These are phyloP conservation scores for Aspergillus brasiliensis DNA, from an alignment of 2,329 filamentous ascomycete genomes.

Conservation along the genomic window DNA sequence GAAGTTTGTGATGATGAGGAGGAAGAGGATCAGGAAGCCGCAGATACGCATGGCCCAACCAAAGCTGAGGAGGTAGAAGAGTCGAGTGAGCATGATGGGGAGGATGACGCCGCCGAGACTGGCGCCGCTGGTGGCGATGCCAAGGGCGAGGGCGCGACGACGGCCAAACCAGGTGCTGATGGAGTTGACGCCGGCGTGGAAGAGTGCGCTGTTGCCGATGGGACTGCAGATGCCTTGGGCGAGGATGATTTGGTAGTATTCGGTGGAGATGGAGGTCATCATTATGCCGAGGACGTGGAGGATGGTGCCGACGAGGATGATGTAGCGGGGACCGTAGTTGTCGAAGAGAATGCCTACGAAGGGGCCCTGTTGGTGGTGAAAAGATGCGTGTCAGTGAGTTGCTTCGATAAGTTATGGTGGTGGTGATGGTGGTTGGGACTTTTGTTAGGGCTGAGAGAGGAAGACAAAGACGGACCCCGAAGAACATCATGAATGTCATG, in stretches of 20 bases:
- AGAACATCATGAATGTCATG: slow-evolving; percentile 18
- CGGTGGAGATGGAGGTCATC: slow-evolving; percentile 55
- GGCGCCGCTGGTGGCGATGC: slow-evolving; percentile 56
- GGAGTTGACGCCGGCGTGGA: slow-evolving; percentile 44
- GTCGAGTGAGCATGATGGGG: slow-evolving; percentile 60
- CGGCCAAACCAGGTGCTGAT: slow-evolving; percentile 56
- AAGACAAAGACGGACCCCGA: slow-evolving; percentile 12
- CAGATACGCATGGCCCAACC: slow-evolving; percentile 58
- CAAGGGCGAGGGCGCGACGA: slow-evolving; percentile 55
- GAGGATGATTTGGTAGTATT: slow-evolving; percentile 60
- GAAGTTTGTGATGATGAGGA: slow-evolving; percentile 52
- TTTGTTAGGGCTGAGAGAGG: background rate
- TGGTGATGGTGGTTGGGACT: background rate
- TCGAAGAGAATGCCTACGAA: slow-evolving; percentile 46
- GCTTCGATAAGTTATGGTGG: background rate
- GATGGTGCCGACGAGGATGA: slow-evolving; percentile 54
- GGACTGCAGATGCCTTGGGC: slow-evolving; percentile 57
- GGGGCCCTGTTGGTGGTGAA: slow-evolving; percentile 9
- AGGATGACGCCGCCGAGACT: slow-evolving; percentile 61
- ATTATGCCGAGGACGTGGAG: slow-evolving; percentile 60
- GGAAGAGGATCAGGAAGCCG: slow-evolving; percentile 62
- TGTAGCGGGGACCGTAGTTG: slow-evolving; percentile 59
- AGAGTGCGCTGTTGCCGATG: slow-evolving; percentile 53
- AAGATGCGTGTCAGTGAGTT: background rate
- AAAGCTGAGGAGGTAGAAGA: slow-evolving; percentile 56